Evolutionary conservation across 192 early-diverging fungal species (phyloP), one percentile per base, ranked within the genome.

Genomic region (Phycomyces nitens): DNA sequence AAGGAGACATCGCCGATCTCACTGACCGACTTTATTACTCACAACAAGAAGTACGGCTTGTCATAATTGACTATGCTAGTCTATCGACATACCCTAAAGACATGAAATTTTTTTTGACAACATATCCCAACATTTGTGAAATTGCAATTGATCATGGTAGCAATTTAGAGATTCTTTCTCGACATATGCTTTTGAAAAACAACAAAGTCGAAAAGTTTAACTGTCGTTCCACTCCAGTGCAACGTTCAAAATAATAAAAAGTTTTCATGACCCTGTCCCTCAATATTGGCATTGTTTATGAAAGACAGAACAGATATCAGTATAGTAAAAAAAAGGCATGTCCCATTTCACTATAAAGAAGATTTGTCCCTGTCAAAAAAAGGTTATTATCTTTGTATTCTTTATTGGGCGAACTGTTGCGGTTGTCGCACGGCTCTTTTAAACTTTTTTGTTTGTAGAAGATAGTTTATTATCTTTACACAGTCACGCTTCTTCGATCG

Each of bases 81-180:
- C 51, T 53, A 23, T 53, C 51, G 7, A 53, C 51, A 12, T 53
- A 5, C 22, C 51, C 51, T 53, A 7, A 23, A 53, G 51, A 53
- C 18, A 53, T 53, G 9, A 53, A 23, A 5, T 12, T 12, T 16
- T 53, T 53, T 18, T 23, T 53, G 51, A 53, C 7, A 53, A 18
- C 51, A 53, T 53, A 53, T 18, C n/a, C 15, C n/a, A 53, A 18
- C 7, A 23, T 53, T 53, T 23, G 22, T 53, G 51, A 53, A 53
- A 53, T 53, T 53, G 51, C 18, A 16, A 53, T 53, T 53, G 51
- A 53, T 18, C 51, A 53, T 53, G 51, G 51, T 21, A 8, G 51
- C 7, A 21, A 18, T 16, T 12, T 53, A 7, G 51, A 53, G 51
- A 53, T 53, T 23, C 22, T 53, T 53, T 53, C 51, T 53, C 51